phyloP scores from a whole-genome alignment of 2,329 filamentous ascomycete species.

The Diplodia intermedia region DNA sequence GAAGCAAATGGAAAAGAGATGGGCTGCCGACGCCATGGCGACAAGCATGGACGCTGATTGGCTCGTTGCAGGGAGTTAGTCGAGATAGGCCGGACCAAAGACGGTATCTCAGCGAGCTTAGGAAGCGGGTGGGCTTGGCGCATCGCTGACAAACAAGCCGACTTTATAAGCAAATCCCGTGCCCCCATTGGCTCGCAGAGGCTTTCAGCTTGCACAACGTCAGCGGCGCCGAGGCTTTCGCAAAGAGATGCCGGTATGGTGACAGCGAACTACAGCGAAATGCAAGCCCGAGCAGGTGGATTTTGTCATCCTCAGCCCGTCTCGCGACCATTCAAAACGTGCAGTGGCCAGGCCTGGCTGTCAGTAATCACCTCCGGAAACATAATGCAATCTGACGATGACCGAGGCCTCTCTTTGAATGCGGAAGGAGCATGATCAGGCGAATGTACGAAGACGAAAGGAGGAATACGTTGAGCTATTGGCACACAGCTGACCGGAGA shows the following conservation, averaged over 20 bases:
- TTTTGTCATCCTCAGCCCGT: not conserved
- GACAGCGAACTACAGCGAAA: not conserved
- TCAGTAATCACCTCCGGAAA: not conserved
- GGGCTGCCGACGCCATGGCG: constrained; percentile 4
- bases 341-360: not conserved
- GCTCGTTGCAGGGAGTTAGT: not conserved
- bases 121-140: constrained; percentile 14
- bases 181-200: not conserved
- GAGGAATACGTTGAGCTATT: not conserved
- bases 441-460: not conserved
- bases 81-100: constrained; percentile 12
- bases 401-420: not conserved
- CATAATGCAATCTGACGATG: not conserved
- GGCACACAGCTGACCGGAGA: not conserved
- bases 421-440: not conserved
- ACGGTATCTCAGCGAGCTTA: constrained; percentile 21
- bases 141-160: constrained; percentile 9
- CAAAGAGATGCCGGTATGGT: not conserved
- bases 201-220: not conserved
- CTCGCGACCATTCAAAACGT: not conserved
- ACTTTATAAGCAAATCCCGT: not conserved
- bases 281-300: not conserved
- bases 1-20: not conserved
- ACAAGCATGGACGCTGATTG: not conserved
- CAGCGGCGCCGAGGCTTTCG: not conserved